phyloP scores from a whole-genome alignment of 2,329 filamentous ascomycete genomes.

The Trichoderma koningiopsis region DNA sequence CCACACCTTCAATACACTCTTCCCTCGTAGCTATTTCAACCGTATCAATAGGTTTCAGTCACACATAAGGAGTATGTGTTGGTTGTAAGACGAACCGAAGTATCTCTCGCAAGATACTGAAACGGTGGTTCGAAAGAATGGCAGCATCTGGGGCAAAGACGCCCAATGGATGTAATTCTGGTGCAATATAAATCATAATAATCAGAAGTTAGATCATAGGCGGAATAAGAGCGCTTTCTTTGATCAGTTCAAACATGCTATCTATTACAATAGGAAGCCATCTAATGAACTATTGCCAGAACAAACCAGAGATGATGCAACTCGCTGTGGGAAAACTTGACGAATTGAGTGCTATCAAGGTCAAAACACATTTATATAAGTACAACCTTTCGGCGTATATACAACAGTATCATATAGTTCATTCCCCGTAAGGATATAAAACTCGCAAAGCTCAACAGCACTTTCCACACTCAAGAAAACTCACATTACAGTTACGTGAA shows the following conservation, averaged over 20 bases:
- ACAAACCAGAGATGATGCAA: background rate
- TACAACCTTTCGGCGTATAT: background rate
- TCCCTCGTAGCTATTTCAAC: accelerated
- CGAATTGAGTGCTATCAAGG: background rate
- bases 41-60: background rate
- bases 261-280: background rate
- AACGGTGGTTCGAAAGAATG: background rate
- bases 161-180: background rate
- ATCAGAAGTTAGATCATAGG: background rate
- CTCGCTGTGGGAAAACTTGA: background rate
- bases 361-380: background rate
- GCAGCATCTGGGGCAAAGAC: background rate
- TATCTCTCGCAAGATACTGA: background rate
- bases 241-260: background rate
- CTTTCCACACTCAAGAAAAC: background rate
- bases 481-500: background rate
- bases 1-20: background rate
- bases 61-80: background rate
- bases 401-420: background rate
- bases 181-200: background rate
- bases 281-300: background rate
- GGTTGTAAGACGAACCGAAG: accelerated
- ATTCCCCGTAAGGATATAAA: background rate
- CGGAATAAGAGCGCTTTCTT: background rate
- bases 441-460: background rate